Evolutionary conservation across 768 basidiomycete species (phyloP), one percentile per base, ranked within the genome.

Genomic region (Lyophyllum atratum): DNA sequence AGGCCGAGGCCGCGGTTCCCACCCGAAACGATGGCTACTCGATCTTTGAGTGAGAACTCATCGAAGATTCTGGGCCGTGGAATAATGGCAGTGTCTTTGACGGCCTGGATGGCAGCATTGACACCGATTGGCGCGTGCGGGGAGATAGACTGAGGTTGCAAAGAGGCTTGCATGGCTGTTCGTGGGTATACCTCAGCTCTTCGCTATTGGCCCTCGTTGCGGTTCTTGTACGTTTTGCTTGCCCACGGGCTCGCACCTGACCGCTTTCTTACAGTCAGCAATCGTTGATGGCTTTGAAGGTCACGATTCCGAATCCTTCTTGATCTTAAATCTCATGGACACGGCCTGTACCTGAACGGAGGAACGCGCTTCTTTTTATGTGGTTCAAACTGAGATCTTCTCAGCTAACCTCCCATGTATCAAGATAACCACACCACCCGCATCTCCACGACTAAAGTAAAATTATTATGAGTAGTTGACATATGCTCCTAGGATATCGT

Each of bases 1-100:
- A 93, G 82, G 2, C 92, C 92, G 14, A 93, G 80, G 0, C 91
- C 87, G 28, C 86, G 73, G 58, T 86, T 83, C 0, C 79, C 86
- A 3, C 87, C 87, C 0, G 86, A 83, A 25, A 89, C 83, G 40
- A 88, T 75, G 11, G 76, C 84, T 4, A 87, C 84, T 1, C 84
- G 79, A 52, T 81, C 82, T 14, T 70, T 73, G 37, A 87, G 76
- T 1, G 80, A 78, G 69, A 85, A 87, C 59, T 86, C 84, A 45
- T 80, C 80, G 62, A 84, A 80, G 19, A 87, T 79, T 64, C 82
- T 84, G 15, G 79, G 72, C 2, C 70, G 72, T 4, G 77, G 72
- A 54, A 66, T 52, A 37, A 76, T 53, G 0, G 60, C 59, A 2
- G 73, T 62, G 45, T 82, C 70, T 2, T 61, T 65, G 31, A 75